Evolutionary conservation across 805 yeast species (phyloP).

Genomic region (Metschnikowia lochheadii): DNA sequence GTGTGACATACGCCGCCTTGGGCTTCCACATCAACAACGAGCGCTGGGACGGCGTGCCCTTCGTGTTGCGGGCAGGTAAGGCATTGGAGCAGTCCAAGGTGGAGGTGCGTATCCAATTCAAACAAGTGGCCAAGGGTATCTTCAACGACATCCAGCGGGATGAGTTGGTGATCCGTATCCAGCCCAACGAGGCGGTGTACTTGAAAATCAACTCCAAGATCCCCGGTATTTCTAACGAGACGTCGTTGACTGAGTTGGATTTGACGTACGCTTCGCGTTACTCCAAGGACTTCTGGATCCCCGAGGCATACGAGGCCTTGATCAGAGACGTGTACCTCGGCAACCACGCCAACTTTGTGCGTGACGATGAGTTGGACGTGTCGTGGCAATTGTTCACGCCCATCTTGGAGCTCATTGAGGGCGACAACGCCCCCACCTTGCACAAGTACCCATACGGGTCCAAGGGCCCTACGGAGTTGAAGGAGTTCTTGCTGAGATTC

Average conservation of each 20-base stretch:
- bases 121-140: constrained; percentile 78
- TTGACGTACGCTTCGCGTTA: constrained; percentile 79
- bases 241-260: constrained; percentile 86
- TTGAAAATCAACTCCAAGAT: constrained; percentile 89
- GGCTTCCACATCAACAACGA: constrained; percentile 78
- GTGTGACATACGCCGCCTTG: constrained; percentile 90
- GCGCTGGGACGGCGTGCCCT: constrained; percentile 98
- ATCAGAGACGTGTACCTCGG: constrained; percentile 87
- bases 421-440: constrained; percentile 63
- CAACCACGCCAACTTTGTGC: constrained; percentile 94
- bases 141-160: constrained; percentile 80
- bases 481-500: constrained; percentile 48
- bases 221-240: constrained; percentile 83
- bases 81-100: constrained; percentile 95
- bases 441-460: constrained; percentile 80
- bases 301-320: constrained; percentile 96
- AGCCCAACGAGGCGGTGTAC: constrained; percentile 92
- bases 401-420: constrained; percentile 73
- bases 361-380: constrained; percentile 94
- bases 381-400: constrained; percentile 96
- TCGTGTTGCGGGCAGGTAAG: constrained; percentile 94
- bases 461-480: constrained; percentile 74
- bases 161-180: constrained; percentile 90
- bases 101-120: constrained; percentile 90
- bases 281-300: constrained; percentile 81